phyloP scores from a whole-genome alignment of 768 basidiomycete genomes.

The Boletus subparvulus region DNA sequence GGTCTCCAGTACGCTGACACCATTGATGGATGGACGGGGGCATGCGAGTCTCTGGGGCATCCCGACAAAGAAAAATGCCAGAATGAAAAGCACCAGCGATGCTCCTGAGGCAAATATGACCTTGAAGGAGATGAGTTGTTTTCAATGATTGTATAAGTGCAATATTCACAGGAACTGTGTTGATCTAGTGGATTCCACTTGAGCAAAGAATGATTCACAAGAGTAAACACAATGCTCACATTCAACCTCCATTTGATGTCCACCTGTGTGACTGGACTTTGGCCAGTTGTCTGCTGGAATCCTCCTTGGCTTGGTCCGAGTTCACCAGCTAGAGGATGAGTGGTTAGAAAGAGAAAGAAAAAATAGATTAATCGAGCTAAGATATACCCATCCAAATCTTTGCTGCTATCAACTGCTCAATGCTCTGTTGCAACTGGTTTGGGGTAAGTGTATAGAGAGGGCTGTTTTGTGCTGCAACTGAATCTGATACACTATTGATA shows the following conservation, averaged over 20 bases:
- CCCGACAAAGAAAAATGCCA: neutral
- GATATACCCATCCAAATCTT: conserved; percentile 12
- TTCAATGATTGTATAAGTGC: neutral
- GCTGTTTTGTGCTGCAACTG: neutral
- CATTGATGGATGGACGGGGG: neutral
- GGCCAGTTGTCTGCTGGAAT: neutral
- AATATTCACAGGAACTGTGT: conserved; percentile 12
- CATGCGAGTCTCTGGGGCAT: neutral
- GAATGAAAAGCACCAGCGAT: conserved; percentile 1
- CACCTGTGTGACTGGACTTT: conserved; percentile 7
- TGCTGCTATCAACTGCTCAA: conserved; percentile 2
- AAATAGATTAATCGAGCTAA: no score
- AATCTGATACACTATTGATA: neutral
- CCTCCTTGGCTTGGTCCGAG: conserved; percentile 4
- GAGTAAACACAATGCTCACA: neutral
- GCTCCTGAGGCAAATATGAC: neutral
- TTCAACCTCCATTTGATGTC: conserved; percentile 11
- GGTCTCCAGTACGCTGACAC: conserved; percentile 11
- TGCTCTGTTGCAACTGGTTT: neutral
- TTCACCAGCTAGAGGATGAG: conserved; percentile 3
- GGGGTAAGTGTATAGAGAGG: neutral
- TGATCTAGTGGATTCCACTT: conserved; percentile 2
- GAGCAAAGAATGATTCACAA: neutral
- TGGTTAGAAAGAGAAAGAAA: neutral
- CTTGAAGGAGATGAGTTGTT: neutral